A percentile compares a stretch with the other conserved stretches of the same genome.
phyloP scores from a whole-genome alignment of 2,329 filamentous ascomycete genomes.

The Diaporthe batatas region DNA sequence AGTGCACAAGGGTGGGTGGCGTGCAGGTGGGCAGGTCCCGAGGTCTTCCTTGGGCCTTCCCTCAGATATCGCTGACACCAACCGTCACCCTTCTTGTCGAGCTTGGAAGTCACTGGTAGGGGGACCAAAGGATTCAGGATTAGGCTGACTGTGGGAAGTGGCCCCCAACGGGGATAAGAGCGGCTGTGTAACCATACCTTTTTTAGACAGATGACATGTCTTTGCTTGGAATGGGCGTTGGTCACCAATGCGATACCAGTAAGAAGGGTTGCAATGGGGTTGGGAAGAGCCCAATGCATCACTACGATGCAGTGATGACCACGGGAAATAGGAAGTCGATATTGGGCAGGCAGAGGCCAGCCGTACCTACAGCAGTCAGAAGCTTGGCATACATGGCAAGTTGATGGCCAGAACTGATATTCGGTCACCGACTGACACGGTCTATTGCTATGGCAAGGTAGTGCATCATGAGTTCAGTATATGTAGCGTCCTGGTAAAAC shows the following conservation, averaged over 20 bases:
- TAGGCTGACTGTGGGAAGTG: neutral
- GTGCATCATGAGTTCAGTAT: no score
- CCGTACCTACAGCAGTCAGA: neutral
- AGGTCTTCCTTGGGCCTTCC: neutral
- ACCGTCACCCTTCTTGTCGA: neutral
- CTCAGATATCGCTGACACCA: constrained; percentile 18
- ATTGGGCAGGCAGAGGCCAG: neutral
- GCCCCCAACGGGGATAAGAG: neutral
- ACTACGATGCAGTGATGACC: neutral
- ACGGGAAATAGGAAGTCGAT: neutral
- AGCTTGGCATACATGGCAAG: neutral
- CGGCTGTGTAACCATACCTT: neutral
- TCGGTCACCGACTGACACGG: neutral
- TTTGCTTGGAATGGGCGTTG: neutral
- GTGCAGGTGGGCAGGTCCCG: constrained; percentile 29
- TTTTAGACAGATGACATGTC: neutral
- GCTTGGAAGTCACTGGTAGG: constrained; percentile 22
- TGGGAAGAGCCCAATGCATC: neutral
- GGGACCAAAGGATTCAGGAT: constrained; percentile 29
- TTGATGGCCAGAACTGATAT: neutral
- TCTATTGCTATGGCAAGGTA: neutral
- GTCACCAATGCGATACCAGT: neutral
- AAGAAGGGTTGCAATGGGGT: neutral
- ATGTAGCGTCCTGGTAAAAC: neutral
- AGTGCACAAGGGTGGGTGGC: neutral